Conservation (phyloP, 768 basidiomycete species). For the Tulasnella calospora region DNA sequence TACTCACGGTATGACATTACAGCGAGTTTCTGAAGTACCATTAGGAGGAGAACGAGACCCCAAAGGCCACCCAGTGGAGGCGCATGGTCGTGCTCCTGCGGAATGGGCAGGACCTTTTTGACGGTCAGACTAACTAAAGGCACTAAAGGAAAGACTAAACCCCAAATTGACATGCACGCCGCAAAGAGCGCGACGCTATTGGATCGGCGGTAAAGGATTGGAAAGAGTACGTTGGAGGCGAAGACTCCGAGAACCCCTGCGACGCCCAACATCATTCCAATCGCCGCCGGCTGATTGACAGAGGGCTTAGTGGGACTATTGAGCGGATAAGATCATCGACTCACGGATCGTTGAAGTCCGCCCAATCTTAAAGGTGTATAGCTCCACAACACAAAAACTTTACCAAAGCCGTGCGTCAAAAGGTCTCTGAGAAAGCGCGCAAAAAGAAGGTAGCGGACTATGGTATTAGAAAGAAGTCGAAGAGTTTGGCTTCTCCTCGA, state of each 20-base stretch:
- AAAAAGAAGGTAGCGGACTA: conserved; percentile 13
- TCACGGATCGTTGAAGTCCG: conserved; percentile 6
- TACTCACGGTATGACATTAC: conserved; percentile 6
- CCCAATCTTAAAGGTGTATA: conserved; percentile 45
- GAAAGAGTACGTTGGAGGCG: not conserved
- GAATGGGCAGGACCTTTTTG: not conserved
- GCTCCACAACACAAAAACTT: conserved; percentile 62
- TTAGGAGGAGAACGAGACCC: not conserved
- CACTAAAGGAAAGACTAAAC: not conserved
- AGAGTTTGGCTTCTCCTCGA: not conserved
- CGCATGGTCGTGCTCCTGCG: not conserved
- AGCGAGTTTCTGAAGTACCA: not conserved
- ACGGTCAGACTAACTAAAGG: not conserved
- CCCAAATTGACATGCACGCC: not conserved
- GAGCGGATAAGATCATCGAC: not conserved
- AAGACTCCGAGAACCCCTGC: not conserved
- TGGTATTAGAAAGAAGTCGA: not conserved
- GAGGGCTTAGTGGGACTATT: not conserved
- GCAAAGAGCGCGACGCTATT: not conserved
- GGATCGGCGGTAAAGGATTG: not conserved
- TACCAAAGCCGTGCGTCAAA: conserved; percentile 49
- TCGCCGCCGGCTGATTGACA: not conserved
- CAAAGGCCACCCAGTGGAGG: not conserved
- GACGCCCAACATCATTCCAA: not conserved
- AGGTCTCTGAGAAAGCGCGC: conserved; percentile 33